Conservation (phyloP, 1,284 basidiomycete species). For the Puccinia polysora region DNA sequence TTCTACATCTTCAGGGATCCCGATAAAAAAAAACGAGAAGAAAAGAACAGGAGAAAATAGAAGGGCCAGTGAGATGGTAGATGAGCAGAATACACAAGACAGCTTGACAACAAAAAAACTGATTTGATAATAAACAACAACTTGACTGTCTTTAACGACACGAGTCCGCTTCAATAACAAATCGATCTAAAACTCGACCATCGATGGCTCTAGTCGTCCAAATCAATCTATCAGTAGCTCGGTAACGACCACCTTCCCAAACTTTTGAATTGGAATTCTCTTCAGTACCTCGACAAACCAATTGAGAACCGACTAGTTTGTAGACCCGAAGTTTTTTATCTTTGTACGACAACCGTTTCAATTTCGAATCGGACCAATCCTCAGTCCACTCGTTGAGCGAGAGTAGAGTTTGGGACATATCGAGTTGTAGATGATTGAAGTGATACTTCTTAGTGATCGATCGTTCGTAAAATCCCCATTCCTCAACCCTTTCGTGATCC, state of each 20-base stretch:
- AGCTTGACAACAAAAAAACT: background rate
- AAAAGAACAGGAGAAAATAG: too few relatives aligned
- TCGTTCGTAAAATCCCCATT: slow-evolving; percentile 47
- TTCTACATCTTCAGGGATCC: too few relatives aligned
- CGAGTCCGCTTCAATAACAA: slow-evolving; percentile 45
- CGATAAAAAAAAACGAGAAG: too few relatives aligned
- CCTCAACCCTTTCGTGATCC: slow-evolving; percentile 47
- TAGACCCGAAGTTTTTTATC: slow-evolving; percentile 23
- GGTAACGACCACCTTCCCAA: slow-evolving; percentile 20
- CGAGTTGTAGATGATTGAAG: slow-evolving; percentile 44
- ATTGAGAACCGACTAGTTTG: slow-evolving; percentile 22
- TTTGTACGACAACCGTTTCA: background rate
- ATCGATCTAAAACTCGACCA: slow-evolving; percentile 45
- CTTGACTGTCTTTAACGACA: slow-evolving; percentile 16
- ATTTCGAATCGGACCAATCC: slow-evolving; percentile 24
- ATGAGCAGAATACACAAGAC: too few relatives aligned
- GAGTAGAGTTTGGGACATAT: slow-evolving; percentile 9
- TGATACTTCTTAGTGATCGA: slow-evolving; percentile 43
- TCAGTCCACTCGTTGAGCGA: background rate
- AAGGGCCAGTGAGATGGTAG: too few relatives aligned
- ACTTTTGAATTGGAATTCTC: background rate
- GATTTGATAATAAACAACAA: background rate
- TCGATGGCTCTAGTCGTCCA: slow-evolving; percentile 46
- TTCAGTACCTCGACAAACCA: slow-evolving; percentile 18
- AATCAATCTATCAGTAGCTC: slow-evolving; percentile 45